These are phyloP conservation scores for Globisporangium barbulae DNA, from an alignment of 352 stramenopile species.

Conservation along the genomic window DNA sequence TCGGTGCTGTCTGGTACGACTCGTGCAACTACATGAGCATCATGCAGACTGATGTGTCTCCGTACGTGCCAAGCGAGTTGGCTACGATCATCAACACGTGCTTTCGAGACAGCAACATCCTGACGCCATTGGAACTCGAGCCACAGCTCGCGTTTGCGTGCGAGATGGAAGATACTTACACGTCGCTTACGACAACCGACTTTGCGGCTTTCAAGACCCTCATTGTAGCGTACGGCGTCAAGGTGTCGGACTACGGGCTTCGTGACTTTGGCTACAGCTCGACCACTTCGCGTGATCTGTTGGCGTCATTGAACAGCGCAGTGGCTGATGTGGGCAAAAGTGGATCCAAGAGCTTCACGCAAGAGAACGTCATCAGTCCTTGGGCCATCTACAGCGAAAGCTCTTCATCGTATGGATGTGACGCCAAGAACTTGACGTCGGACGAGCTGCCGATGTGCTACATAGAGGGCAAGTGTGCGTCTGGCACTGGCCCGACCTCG, in stretches of 20 bases:
- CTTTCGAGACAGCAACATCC: conserved; percentile 63
- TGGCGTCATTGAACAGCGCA: conserved; percentile 36
- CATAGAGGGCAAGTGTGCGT: conserved; percentile 53
- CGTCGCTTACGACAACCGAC: conserved; percentile 35
- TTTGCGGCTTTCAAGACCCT: conserved; percentile 34
- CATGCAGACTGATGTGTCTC: conserved; percentile 65
- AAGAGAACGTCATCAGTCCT: conserved; percentile 57
- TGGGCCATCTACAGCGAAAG: conserved; percentile 50
- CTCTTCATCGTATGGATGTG: conserved; percentile 22
- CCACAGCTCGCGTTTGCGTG: conserved; percentile 55
- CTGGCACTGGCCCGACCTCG: conserved; percentile 7
- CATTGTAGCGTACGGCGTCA: conserved; percentile 39
- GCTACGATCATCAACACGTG: conserved; percentile 61
- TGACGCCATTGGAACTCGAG: conserved; percentile 55
- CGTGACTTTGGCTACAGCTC: conserved; percentile 67
- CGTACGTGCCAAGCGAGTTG: conserved; percentile 64
- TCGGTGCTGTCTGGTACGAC: conserved; percentile 77
- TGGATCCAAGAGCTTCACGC: conserved; percentile 29
- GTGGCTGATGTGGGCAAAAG: conserved; percentile 19
- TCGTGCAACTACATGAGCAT: conserved; percentile 82
- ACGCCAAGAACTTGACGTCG: conserved; percentile 24
- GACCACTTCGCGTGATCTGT: conserved; percentile 37
- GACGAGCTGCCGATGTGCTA: conserved; percentile 56
- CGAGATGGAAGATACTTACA: conserved; percentile 59
- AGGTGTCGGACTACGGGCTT: conserved; percentile 49